Conservation (phyloP, 345 rosid species). For the Barbarea vulgaris region DNA sequence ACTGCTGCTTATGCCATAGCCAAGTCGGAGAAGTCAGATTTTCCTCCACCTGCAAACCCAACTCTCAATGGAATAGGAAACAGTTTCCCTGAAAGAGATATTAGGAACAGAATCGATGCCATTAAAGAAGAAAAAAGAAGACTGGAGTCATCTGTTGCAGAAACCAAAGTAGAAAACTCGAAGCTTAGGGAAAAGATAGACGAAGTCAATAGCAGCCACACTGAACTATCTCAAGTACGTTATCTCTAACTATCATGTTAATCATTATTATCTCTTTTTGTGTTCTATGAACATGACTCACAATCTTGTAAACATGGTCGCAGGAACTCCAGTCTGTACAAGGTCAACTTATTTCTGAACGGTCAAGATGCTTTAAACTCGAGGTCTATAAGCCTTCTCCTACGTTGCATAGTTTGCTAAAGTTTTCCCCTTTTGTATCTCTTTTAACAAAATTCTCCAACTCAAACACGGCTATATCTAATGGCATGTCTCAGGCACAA, state of each 20-base stretch:
- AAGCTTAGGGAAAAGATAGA: conserved; percentile 69
- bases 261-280: not conserved
- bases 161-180: conserved; percentile 63
- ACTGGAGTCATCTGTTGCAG: conserved; percentile 59
- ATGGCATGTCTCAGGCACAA: conserved; percentile 68
- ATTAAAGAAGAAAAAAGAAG: conserved; percentile 70
- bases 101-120: conserved; percentile 49
- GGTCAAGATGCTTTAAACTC: conserved; percentile 97
- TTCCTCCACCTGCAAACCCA: conserved; percentile 43
- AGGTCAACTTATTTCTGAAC: conserved; percentile 85
- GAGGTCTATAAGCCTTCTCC: conserved; percentile 57
- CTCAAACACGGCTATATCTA: not conserved
- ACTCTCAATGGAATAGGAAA: conserved; percentile 48
- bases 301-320: conserved; percentile 13
- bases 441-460: not conserved
- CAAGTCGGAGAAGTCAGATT: conserved; percentile 75
- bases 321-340: conserved; percentile 94
- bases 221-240: conserved; percentile 79
- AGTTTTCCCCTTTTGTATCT: not conserved
- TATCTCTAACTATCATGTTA: conserved; percentile 11
- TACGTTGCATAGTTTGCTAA: conserved; percentile 8
- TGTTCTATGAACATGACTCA: not conserved
- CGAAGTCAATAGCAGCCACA: conserved; percentile 64
- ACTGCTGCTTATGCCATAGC: conserved; percentile 95
- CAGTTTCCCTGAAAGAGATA: conserved; percentile 45